phyloP scores from a whole-genome alignment of 1,284 basidiomycete species.

The Lentinus polychrous region DNA sequence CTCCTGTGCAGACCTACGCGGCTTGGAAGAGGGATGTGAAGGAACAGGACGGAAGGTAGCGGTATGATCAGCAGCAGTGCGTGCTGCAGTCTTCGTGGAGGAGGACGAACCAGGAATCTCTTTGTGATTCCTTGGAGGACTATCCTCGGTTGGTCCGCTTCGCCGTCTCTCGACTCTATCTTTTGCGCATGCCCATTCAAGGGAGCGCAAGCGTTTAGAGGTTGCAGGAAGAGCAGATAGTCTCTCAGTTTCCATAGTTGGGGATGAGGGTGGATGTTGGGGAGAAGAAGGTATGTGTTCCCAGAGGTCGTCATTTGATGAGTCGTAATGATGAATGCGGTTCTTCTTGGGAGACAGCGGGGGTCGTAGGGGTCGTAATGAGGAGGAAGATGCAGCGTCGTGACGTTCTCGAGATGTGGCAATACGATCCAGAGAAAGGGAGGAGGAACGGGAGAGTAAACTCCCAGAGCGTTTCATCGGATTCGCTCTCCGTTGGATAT shows the following conservation, averaged over 20 bases:
- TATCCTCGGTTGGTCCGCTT: constrained; percentile 3
- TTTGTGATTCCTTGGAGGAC: background rate
- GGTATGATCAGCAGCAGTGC: too few relatives aligned
- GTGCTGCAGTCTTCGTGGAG: too few relatives aligned
- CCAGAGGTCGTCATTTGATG: constrained; percentile 24
- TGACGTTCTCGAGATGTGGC: constrained; percentile 32
- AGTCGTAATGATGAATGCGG: background rate
- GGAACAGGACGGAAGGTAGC: too few relatives aligned
- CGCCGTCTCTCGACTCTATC: constrained; percentile 23
- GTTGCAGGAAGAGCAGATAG: constrained; percentile 24
- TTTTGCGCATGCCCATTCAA: constrained; percentile 43
- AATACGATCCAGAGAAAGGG: constrained; percentile 35
- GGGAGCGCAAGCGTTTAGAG: constrained; percentile 28
- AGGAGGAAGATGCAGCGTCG: constrained; percentile 7
- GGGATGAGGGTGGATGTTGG: constrained; percentile 27
- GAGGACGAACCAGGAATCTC: too few relatives aligned
- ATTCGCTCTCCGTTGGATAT: background rate
- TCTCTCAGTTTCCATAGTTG: constrained; percentile 24
- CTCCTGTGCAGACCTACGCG: too few relatives aligned
- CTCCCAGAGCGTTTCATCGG: constrained; percentile 14
- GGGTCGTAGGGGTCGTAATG: constrained; percentile 13
- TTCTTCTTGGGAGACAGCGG: constrained; percentile 21
- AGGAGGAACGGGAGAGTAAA: constrained; percentile 15
- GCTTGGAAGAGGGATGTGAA: too few relatives aligned
- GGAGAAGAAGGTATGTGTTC: constrained; percentile 38